These are phyloP conservation scores for Symbiodinium pilosum DNA, from an alignment of 73 alveolate species.

Conservation along the genomic window DNA sequence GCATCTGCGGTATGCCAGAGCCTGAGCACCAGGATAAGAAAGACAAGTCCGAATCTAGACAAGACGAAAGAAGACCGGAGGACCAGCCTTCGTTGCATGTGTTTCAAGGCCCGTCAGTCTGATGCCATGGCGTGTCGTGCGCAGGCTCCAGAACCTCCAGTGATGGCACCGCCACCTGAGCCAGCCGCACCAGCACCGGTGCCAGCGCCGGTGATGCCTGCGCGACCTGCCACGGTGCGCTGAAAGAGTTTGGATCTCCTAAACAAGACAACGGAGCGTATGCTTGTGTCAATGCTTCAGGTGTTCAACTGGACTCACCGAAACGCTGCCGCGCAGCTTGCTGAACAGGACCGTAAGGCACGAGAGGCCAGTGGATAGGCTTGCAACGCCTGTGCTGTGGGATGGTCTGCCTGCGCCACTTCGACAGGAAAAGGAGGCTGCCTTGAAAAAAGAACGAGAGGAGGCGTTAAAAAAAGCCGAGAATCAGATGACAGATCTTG, in stretches of 20 bases:
- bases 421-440: slow-evolving; percentile 59
- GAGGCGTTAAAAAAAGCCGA: slow-evolving; percentile 59
- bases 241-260: not conserved
- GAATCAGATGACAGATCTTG: slow-evolving; percentile 61
- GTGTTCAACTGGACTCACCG: slow-evolving; percentile 90
- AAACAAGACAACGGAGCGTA: not conserved
- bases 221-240: slow-evolving; percentile 66
- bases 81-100: not conserved
- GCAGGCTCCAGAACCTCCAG: slow-evolving; percentile 10
- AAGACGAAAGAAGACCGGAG: slow-evolving; percentile 82
- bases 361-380: slow-evolving; percentile 67
- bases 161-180: not conserved
- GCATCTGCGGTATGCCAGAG: not conserved
- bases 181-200: slow-evolving; percentile 28
- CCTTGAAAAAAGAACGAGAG: slow-evolving; percentile 27
- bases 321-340: slow-evolving; percentile 46
- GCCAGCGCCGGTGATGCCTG: slow-evolving; percentile 17
- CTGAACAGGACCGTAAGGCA: slow-evolving; percentile 75
- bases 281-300: not conserved
- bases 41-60: slow-evolving; percentile 29
- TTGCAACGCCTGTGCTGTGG: no score
- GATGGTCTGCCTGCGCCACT: not conserved
- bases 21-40: slow-evolving; percentile 8
- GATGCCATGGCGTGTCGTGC: not conserved
- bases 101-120: no score